Conservation (phyloP, 2,329 filamentous ascomycete genomes). For the Acrodontium crateriforme region DNA sequence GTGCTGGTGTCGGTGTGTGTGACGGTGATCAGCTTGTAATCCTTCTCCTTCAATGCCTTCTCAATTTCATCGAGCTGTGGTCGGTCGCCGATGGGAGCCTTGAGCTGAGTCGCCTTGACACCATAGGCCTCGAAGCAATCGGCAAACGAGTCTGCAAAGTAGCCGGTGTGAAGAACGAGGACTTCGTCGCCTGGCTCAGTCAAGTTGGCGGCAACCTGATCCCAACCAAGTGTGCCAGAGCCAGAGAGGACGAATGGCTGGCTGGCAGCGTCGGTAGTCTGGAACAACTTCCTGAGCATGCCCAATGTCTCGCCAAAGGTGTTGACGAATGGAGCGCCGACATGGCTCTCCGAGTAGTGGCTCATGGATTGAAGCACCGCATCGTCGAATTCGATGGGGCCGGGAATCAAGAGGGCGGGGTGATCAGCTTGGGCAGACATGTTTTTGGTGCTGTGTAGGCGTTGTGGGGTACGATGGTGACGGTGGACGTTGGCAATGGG, state of each 20-base stretch:
- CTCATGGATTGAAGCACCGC: slow-evolving; percentile 87
- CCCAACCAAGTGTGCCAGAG: slow-evolving; percentile 93
- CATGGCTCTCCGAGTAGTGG: slow-evolving; percentile 92
- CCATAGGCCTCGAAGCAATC: slow-evolving; percentile 88
- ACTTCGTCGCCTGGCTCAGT: slow-evolving; percentile 80
- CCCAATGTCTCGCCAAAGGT: slow-evolving; percentile 81
- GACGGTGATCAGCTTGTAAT: slow-evolving; percentile 87
- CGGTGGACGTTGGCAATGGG: too few species aligned
- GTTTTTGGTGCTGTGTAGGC: slow-evolving; percentile 20
- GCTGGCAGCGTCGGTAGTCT: slow-evolving; percentile 64
- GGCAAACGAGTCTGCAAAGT: slow-evolving; percentile 91
- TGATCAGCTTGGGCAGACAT: slow-evolving; percentile 49
- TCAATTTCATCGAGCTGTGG: slow-evolving; percentile 82
- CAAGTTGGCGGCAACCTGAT: slow-evolving; percentile 87
- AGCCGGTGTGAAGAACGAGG: slow-evolving; percentile 86
- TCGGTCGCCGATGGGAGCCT: slow-evolving; percentile 73
- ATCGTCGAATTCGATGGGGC: slow-evolving; percentile 98
- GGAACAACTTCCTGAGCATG: slow-evolving; percentile 85
- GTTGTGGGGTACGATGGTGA: slow-evolving; percentile 9
- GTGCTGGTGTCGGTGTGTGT: slow-evolving; percentile 98
- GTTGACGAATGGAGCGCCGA: slow-evolving; percentile 76
- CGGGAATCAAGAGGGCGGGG: slow-evolving; percentile 79
- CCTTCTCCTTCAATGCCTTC: slow-evolving; percentile 73
- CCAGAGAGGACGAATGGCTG: slow-evolving; percentile 92
- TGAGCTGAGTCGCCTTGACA: slow-evolving; percentile 76